phyloP scores from a whole-genome alignment of 75 land plant genomes.

The Pseudotsuga menziesii region DNA sequence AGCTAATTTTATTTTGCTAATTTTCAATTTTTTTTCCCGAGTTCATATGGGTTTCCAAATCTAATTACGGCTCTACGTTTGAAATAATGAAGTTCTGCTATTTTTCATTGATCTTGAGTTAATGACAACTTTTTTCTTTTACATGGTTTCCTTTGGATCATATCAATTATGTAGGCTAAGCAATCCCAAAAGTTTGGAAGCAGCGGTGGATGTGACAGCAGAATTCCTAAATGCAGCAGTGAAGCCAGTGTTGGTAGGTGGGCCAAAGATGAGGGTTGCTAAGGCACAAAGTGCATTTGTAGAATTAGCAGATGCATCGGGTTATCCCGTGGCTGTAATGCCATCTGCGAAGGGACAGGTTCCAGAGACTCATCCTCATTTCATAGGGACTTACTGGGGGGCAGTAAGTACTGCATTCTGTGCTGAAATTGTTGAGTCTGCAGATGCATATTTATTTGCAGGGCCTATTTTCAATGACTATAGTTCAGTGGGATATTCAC shows the following conservation, averaged over 20 bases:
- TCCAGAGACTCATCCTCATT: constrained; percentile 33
- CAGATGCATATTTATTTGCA: constrained; percentile 53
- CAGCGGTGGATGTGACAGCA: constrained; percentile 35
- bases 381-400: constrained; percentile 59
- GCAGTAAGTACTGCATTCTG: constrained; percentile 44
- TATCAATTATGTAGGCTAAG: constrained; percentile 17
- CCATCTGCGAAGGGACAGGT: constrained; percentile 48
- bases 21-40: too few relatives aligned
- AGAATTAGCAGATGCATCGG: constrained; percentile 38
- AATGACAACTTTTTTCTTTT: background rate
- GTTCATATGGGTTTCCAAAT: too few relatives aligned
- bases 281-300: constrained; percentile 30
- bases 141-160: background rate
- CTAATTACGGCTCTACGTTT: too few relatives aligned
- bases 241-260: constrained; percentile 49
- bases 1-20: too few relatives aligned
- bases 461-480: constrained; percentile 59
- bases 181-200: constrained; percentile 30
- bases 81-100: too few relatives aligned
- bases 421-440: constrained; percentile 48
- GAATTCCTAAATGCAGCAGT: constrained; percentile 39
- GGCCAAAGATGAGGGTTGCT: constrained; percentile 41
- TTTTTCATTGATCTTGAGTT: background rate
- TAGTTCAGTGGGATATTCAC: constrained; percentile 58
- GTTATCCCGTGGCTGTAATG: constrained; percentile 48